Base-by-base conservation (phyloP, 805 yeast genomes). In the Ogataea polymorpha region DNA sequence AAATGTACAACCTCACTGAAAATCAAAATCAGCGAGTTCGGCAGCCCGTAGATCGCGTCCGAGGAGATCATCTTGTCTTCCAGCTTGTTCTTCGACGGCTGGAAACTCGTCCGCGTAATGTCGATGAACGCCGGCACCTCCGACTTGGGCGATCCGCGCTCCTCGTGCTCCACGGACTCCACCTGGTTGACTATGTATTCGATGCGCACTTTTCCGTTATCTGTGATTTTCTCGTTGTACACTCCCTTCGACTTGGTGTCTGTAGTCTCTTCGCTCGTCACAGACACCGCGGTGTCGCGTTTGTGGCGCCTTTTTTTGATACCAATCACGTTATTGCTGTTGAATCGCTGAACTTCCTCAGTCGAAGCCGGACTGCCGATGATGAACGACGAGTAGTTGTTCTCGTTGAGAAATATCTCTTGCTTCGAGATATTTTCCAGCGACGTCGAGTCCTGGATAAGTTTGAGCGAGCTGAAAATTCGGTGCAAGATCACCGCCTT, bases 11-110 rank as follows among this genome's bases (percentile, higher is more conserved):
- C 80, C 47, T 83, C 86, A 43, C 84, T 75, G 62, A 88, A 86
- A 39, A 87, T 63, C 16, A 80, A 53, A 41, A 86, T 81, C 31
- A 88, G 66, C 2, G 95, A 83, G 54, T 85, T 86, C 6, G 96
- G 96, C 41, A 88, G 66, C 0, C 96, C 96, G 58, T 86, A 87
- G 36, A 87, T 67, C 0, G 90, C 86, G 59, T 85, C 95, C 1
- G 90, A 81, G 7, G 89, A 80, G 46, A 82, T 70, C 39, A 75
- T 70, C 46, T 77, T 77, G 53, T 75, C 78, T 42, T 75, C 75
- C 26, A 72, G 63, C 50, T 74, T 77, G 45, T 62, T 59, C 39
- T 60, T 62, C 1, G 67, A 61, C 25, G 59, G 63, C 39, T 60
- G 66, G 57, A 71, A 58, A 58, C 68, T 57, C 23, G 67, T 47